Base-by-base conservation (phyloP, 805 yeast species). In the Saccharomycopsis capsularis region DNA sequence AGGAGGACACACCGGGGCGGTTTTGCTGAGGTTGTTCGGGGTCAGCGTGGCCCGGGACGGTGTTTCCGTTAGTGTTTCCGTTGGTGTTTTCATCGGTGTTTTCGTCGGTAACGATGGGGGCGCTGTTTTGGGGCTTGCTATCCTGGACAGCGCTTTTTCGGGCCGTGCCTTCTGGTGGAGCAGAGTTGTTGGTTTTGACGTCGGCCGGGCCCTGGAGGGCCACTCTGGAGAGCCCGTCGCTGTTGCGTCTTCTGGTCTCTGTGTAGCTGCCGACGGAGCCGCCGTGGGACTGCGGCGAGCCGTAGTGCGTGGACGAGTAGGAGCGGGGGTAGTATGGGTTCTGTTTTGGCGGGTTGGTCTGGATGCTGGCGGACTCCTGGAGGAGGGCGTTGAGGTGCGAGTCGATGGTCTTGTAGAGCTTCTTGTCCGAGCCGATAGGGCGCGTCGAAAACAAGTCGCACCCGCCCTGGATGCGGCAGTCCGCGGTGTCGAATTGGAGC, bases 401-500 rank as follows among this genome's bases (percentile, higher is more conserved):
- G 62, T 89, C 97, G 39, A 93, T 80, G 0, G 90, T 80, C 64
- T 88, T 87, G 70, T 85, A 88, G 25, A 91, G 74, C 65, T 90
- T 90, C 57, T 89, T 76, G 65, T 93, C 99, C 1, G 91, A 75
- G 1, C 93, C 87, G 22, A 90, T 87, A 1, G 96, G 89, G 60
- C 91, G 93, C 1, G 99, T 93, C 1, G 98, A 86, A 61, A 88
- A 93, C 43, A 93, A 74, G 61, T 93, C 99, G 62, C 96, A 82
- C 23, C 95, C 89, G 11, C 97, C 98, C 48, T 78, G 76, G 36
- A 93, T 79, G 57, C 75, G 82, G 59, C 85, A 78, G 57, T 85
- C 95, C 1, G 78, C 72, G 3, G 89, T 80, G 55, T 81, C 85
- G 56, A 87, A 88, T 56, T 81, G 80, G 48, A 93, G 76, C 47